Evolutionary conservation across 208 protist genomes (phyloP).

Genomic region (Willaertia magna): DNA sequence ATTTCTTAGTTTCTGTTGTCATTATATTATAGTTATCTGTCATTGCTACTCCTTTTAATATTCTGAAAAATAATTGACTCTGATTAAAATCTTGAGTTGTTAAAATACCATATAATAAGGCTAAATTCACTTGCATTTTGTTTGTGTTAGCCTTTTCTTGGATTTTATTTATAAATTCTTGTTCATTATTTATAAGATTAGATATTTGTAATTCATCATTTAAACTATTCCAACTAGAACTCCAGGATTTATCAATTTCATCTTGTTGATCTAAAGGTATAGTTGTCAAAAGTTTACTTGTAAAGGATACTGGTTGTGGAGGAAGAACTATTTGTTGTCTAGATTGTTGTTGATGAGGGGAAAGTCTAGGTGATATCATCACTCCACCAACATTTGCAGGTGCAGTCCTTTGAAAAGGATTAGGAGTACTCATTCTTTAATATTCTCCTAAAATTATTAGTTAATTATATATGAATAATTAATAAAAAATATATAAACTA

Average conservation of each 20-base stretch:
- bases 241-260: not conserved
- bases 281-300: not conserved
- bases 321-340: not conserved
- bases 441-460: too few species aligned
- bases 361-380: not conserved
- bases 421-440: not conserved
- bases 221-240: not conserved
- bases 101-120: slow-evolving; percentile 26
- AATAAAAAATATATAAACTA: too few species aligned
- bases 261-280: not conserved
- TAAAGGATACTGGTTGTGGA: not conserved
- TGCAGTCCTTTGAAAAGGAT: not conserved
- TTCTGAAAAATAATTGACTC: slow-evolving; percentile 15
- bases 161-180: not conserved
- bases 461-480: too few species aligned
- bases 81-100: not conserved
- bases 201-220: not conserved
- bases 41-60: slow-evolving; percentile 15
- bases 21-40: slow-evolving; percentile 20
- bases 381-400: not conserved
- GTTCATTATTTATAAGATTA: not conserved
- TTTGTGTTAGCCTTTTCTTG: not conserved
- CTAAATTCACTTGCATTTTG: slow-evolving; percentile 14
- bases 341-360: not conserved
- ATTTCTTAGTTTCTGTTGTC: slow-evolving; percentile 20